phyloP scores from a whole-genome alignment of 768 basidiomycete species.

The Podaxis sp. region DNA sequence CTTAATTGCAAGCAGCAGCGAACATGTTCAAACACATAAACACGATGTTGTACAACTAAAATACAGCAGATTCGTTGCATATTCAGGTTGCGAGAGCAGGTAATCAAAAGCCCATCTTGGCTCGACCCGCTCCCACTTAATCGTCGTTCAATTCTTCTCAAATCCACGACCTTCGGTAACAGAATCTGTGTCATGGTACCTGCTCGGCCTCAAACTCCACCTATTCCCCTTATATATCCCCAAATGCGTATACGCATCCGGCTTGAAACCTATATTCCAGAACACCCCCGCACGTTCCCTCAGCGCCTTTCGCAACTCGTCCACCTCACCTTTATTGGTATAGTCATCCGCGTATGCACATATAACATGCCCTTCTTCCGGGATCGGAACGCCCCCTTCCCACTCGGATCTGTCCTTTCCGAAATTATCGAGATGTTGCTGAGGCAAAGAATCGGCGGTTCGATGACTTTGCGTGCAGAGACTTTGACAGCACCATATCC shows the following conservation, averaged over 20 bases:
- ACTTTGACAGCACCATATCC: constrained; percentile 30
- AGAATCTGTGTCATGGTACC: constrained; percentile 18
- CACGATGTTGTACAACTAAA: too few relatives aligned
- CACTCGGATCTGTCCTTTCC: neutral
- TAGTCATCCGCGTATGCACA: constrained; percentile 30
- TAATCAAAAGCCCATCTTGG: too few relatives aligned
- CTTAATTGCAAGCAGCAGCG: too few relatives aligned
- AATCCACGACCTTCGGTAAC: neutral
- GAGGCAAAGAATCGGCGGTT: neutral
- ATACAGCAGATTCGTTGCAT: too few relatives aligned
- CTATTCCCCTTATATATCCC: constrained; percentile 32
- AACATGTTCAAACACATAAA: too few relatives aligned
- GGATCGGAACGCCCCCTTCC: neutral
- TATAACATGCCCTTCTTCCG: constrained; percentile 30
- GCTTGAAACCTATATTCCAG: constrained; percentile 34
- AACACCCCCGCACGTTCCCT: constrained; percentile 21
- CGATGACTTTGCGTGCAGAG: constrained; percentile 24
- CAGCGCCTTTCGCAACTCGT: constrained; percentile 27
- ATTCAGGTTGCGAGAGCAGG: too few relatives aligned
- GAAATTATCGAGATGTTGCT: neutral
- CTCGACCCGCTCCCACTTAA: neutral
- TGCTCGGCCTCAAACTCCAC: constrained; percentile 31
- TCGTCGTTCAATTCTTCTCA: neutral
- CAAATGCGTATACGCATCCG: constrained; percentile 34
- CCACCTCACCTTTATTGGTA: constrained; percentile 22